Conservation (phyloP, 352 stramenopile genomes). For the Phytophthora foliorum region DNA sequence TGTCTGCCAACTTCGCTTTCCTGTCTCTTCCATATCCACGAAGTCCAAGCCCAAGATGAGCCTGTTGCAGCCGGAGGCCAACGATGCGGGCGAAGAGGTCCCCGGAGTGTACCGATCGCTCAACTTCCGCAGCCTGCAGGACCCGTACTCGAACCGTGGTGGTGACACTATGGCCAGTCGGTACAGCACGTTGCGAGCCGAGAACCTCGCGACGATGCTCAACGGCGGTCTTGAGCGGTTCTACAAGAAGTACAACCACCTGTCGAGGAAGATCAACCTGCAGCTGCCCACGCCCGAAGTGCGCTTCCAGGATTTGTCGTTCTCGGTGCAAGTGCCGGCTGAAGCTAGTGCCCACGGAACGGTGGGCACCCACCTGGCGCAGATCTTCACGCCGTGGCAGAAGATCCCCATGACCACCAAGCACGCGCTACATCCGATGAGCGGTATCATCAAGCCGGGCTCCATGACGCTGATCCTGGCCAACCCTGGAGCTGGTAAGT, state of each 20-base stretch:
- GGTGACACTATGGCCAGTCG: constrained; percentile 53
- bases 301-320: constrained; percentile 72
- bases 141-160: constrained; percentile 63
- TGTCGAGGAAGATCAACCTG: constrained; percentile 65
- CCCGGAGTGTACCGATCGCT: constrained; percentile 75
- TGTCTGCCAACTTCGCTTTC: too few relatives aligned
- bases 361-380: constrained; percentile 58
- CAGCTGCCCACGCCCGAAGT: constrained; percentile 45
- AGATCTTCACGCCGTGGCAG: constrained; percentile 60
- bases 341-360: constrained; percentile 49
- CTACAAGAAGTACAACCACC: constrained; percentile 80
- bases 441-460: constrained; percentile 67
- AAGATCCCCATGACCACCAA: constrained; percentile 48
- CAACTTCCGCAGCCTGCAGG: constrained; percentile 78
- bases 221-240: constrained; percentile 67
- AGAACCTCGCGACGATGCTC: constrained; percentile 69
- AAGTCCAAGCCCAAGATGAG: constrained; percentile 21
- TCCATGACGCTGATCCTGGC: constrained; percentile 50
- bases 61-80: constrained; percentile 47
- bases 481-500: constrained; percentile 66
- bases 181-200: constrained; percentile 62
- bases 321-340: constrained; percentile 55
- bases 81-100: constrained; percentile 39
- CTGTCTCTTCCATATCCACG: too few relatives aligned
- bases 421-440: constrained; percentile 72